Base-by-base conservation (phyloP, 345 rosid species). In the Eucalyptus curtisii region DNA sequence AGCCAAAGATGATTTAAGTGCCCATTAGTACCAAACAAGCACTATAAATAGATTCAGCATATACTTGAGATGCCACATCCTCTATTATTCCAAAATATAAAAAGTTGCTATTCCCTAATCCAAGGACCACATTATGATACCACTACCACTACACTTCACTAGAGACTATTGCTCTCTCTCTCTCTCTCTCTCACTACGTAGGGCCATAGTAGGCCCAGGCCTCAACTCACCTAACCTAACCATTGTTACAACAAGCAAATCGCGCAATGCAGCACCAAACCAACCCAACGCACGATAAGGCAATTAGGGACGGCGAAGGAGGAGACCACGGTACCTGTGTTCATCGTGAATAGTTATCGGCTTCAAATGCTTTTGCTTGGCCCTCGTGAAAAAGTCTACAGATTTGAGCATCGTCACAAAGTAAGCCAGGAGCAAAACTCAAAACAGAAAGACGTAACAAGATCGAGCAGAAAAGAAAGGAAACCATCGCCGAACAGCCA, bases 281-380 rank as follows among this genome's bases (percentile, higher is more conserved):
- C 15, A 79, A 2, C 15, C 40, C n/a, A 33, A 42, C 33, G 49
- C 81, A 47, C 55, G 24, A 86, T 4, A 40, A 53, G 42, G 30
- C 42, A 30, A 50, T 27, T 42, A n/a, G 7, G 45, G 66, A 87
- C 48, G n/a, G 49, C 14, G 17, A 16, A 15, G 13, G 57, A 88
- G 55, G 31, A 8, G 47, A 17, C 93, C 95, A 53, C 49, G 12
- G 49, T 16, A 96, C 98, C 97, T 97, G 91, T 95, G 99, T 86
- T 93, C 95, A 91, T 97, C 99, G 93, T 81, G 94, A 49, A 93
- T 87, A 91, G 93, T 96, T 87, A 96, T 95, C 91, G 92, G 94
- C 96, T 95, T 91, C 86, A 91, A 90, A 89, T 92, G 97, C 91
- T 97, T 97, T 4, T 92, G 98, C 91, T 97, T 97, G 3, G 98